Percentiles rank a stretch among this genome's conserved stretches.
Evolutionary conservation across 1,284 basidiomycete genomes (phyloP).

Genomic region (Lentinula novae-zelandiae): DNA sequence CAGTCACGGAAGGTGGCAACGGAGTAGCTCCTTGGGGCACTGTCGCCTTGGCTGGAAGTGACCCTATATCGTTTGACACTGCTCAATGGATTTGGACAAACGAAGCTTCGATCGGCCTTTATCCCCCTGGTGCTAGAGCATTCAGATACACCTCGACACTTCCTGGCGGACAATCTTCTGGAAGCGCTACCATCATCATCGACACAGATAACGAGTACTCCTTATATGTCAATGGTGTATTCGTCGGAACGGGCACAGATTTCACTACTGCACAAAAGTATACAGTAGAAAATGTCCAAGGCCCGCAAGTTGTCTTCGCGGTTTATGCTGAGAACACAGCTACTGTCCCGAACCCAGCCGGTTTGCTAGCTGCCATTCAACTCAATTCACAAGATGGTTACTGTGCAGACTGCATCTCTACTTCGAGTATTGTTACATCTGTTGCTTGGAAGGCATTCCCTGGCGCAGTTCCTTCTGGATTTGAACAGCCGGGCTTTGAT

Average conservation of each 20-base stretch:
- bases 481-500: constrained; percentile 17
- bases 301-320: constrained; percentile 15
- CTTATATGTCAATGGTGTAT: constrained; percentile 17
- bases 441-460: constrained; percentile 14
- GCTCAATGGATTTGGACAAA: constrained; percentile 21
- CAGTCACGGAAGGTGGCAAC: constrained; percentile 20
- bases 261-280: constrained; percentile 16
- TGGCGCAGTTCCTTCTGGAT: constrained; percentile 13
- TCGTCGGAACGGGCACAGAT: constrained; percentile 15
- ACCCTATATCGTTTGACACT: constrained; percentile 6
- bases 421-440: constrained; percentile 11
- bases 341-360: constrained; percentile 15
- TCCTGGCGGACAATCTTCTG: constrained; percentile 13
- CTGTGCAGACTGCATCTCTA: constrained; percentile 13
- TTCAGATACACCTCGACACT: constrained; percentile 18
- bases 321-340: constrained; percentile 13
- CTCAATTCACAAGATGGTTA: constrained; percentile 9
- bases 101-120: constrained; percentile 11
- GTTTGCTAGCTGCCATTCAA: constrained; percentile 15
- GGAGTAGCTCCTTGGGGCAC: constrained; percentile 22
- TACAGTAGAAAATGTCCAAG: constrained; percentile 7
- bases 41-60: constrained; percentile 15
- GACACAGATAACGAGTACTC: constrained; percentile 17
- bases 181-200: constrained; percentile 16
- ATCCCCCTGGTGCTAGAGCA: constrained; percentile 18